phyloP scores from a whole-genome alignment of 2,329 filamentous ascomycete genomes.

The Paecilomyces niveus region DNA sequence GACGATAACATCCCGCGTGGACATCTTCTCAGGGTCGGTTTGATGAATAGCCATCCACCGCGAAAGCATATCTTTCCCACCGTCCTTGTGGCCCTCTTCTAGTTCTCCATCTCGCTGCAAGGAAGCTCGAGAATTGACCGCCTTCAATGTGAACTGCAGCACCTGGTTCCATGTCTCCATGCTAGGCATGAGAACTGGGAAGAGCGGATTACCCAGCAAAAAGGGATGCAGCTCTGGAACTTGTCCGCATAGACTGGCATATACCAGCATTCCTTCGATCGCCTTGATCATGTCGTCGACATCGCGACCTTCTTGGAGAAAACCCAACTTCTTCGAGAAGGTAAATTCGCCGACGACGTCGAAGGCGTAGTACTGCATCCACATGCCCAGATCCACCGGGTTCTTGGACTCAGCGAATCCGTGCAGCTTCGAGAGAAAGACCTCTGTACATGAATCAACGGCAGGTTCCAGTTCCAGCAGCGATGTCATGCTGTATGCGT shows the following conservation, averaged over 20 bases:
- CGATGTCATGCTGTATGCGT: conserved; percentile 20
- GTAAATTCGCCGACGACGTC: conserved; percentile 37
- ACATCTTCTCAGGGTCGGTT: conserved; percentile 19
- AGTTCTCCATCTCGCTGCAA: conserved; percentile 20
- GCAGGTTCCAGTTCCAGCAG: conserved; percentile 18
- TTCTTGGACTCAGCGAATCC: conserved; percentile 6
- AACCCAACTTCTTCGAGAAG: conserved; percentile 36
- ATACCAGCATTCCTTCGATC: conserved; percentile 21
- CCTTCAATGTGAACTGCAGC: conserved; percentile 24
- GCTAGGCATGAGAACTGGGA: conserved; percentile 21
- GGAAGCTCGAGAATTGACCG: conserved; percentile 19
- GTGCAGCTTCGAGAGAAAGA: conserved; percentile 11
- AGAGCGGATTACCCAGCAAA: conserved; percentile 22
- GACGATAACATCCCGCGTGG: conserved; percentile 19
- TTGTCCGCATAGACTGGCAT: conserved; percentile 22
- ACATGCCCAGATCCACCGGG: conserved; percentile 9
- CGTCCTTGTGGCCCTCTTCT: conserved; percentile 9
- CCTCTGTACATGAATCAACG: conserved; percentile 18
- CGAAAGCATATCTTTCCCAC: conserved; percentile 23
- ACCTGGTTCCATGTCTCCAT: conserved; percentile 30
- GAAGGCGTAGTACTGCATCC: conserved; percentile 30
- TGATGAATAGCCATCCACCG: conserved; percentile 21
- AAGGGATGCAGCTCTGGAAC: conserved; percentile 18
- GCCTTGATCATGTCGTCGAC: conserved; percentile 28
- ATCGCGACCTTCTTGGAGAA: conserved; percentile 34